These are phyloP conservation scores for Scutellaria barbata DNA, from an alignment of 257 asterid species.

Conservation along the genomic window DNA sequence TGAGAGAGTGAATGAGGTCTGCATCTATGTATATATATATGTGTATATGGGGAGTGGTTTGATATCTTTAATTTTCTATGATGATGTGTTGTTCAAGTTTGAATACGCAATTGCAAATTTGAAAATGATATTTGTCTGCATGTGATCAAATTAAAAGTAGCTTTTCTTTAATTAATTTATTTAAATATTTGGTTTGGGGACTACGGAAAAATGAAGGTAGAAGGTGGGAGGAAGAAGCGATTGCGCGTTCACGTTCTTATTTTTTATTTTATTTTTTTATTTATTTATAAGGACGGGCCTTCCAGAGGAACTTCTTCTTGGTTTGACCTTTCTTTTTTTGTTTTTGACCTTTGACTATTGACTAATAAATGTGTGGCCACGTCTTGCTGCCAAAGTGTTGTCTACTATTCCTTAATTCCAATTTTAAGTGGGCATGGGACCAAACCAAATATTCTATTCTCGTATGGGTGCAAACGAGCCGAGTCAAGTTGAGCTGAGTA, in stretches of 20 bases:
- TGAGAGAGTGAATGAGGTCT: not conserved
- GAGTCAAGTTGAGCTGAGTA: too few relatives aligned
- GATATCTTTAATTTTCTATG: not conserved
- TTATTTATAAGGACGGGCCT: not conserved
- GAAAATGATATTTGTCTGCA: constrained; percentile 39
- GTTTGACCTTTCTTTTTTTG: constrained; percentile 27
- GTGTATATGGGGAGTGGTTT: constrained; percentile 1
- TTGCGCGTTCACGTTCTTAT: constrained; percentile 44
- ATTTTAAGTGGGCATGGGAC: too few relatives aligned
- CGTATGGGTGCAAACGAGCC: too few relatives aligned
- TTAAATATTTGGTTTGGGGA: constrained; percentile 32
- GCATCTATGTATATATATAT: not conserved
- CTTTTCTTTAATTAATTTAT: not conserved
- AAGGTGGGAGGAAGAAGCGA: constrained; percentile 30
- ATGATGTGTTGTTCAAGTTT: constrained; percentile 35
- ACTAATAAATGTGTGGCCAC: not conserved
- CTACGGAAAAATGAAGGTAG: constrained; percentile 28
- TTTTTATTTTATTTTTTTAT: constrained; percentile 7
- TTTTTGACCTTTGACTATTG: constrained; percentile 14
- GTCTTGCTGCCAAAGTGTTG: too few relatives aligned
- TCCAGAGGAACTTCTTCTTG: constrained; percentile 24
- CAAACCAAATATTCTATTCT: too few relatives aligned
- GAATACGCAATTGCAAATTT: constrained; percentile 32
- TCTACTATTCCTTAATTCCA: too few relatives aligned
- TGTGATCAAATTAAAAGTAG: constrained; percentile 29